These are phyloP conservation scores for Tausonia pullulans DNA, from an alignment of 1,284 basidiomycete species.

Conservation along the genomic window DNA sequence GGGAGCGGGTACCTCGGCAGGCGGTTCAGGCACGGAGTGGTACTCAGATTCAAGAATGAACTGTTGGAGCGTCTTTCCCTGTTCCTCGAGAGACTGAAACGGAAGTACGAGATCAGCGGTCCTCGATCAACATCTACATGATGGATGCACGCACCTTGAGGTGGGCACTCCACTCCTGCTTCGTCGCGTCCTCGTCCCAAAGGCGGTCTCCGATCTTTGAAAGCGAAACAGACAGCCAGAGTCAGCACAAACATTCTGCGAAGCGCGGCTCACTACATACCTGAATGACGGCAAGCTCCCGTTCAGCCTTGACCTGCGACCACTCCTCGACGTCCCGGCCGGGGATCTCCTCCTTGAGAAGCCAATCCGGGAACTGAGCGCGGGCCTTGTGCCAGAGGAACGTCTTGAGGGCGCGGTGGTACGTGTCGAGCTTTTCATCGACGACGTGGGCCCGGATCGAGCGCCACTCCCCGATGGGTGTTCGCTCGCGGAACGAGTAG, in stretches of 20 bases:
- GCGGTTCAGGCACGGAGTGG: too few relatives aligned
- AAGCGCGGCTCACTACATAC: too few relatives aligned
- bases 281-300: background rate
- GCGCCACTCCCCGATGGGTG: background rate
- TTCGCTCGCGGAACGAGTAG: conserved; percentile 1
- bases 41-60: background rate
- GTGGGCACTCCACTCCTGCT: background rate
- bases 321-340: background rate
- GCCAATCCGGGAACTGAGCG: background rate
- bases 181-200: too few relatives aligned
- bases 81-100: background rate
- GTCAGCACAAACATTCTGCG: too few relatives aligned
- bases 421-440: background rate
- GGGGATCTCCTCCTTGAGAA: background rate
- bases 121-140: too few relatives aligned
- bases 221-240: too few relatives aligned
- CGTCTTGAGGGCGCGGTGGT: background rate
- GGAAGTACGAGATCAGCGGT: too few relatives aligned
- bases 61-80: background rate
- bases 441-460: background rate
- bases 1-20: too few relatives aligned
- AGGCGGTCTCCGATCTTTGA: too few relatives aligned
- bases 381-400: conserved; percentile 1
- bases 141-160: too few relatives aligned
- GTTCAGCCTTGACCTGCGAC: background rate